Evolutionary conservation across 75 land plant species (phyloP), one percentile per base, ranked within the genome.

Genomic region (Ceratopteris richardii): DNA sequence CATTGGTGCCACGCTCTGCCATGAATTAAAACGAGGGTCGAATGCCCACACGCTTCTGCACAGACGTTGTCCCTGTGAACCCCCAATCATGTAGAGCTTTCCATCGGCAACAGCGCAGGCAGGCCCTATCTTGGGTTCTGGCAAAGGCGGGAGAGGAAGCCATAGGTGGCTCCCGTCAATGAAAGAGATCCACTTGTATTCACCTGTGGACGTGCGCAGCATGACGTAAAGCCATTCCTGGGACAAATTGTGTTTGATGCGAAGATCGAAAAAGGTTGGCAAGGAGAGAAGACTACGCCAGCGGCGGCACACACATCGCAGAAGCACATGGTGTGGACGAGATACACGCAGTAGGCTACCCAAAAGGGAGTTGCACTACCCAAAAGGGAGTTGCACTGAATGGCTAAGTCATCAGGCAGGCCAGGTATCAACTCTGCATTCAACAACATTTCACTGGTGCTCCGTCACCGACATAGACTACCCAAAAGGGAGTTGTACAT

Each of bases 361-460:
- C n/a, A n/a, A n/a, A n/a, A n/a, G n/a, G n/a, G n/a, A n/a, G n/a
- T n/a, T n/a, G n/a, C n/a, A n/a, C n/a, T n/a, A n/a, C n/a, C n/a
- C n/a, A n/a, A n/a, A n/a, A n/a, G n/a, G n/a, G n/a, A n/a, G n/a
- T n/a, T n/a, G n/a, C 73, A 69, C 23, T 73, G 77, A 2, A 85
- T 28, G 10, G 83, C 77, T 21, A 88, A 52, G 57, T 85, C 93
- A 71, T 88, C 73, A 41, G 93, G 85, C 16, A 88, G 78, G 39
- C 73, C 72, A 0, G 88, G 88, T 50, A 88, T 56, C 7, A 88
- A 33, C 37, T 33, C 37, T 33, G n/a, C n/a, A n/a, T n/a, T n/a
- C n/a, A n/a, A n/a, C n/a, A n/a, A n/a, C n/a, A n/a, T n/a, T n/a
- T n/a, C n/a, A n/a, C n/a, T n/a, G n/a, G n/a, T n/a, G n/a, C n/a